Base-by-base conservation (phyloP, 257 asterid species). In the Lycium barbarum region DNA sequence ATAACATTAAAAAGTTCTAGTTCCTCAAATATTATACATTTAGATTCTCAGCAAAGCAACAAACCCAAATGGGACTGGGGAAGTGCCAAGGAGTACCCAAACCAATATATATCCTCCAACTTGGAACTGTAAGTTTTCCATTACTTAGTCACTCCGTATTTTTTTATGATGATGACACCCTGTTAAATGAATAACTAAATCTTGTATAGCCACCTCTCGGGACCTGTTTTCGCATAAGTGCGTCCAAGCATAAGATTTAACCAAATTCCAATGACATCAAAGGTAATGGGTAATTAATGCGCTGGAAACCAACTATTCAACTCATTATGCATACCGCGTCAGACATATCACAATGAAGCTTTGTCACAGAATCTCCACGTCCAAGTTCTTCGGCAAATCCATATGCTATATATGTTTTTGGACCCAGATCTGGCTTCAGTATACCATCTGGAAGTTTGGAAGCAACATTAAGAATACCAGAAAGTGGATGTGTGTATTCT, bases 401-500 rank as follows among this genome's bases (percentile, higher is more conserved):
- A 89, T 93, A 92, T 10, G 95, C 95, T 76, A 91, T 89, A 85
- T 93, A 93, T 17, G 94, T 90, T 86, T 93, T 93, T 35, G 97
- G 97, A 83, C 97, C 97, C 90, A 92, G 35, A 67, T 93, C 97
- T 47, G 97, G 97, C 90, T 92, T 92, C 87, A 90, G 76, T 84
- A 83, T 65, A 9, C 38, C 49, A 0, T 54, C 0, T 4, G 95
- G 86, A 47, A 87, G 83, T 81, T 89, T 92, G 14, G 94, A 67
- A 8, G 97, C 94, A 85, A 88, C 70, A 82, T 93, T 93, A 54
- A 92, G 90, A 62, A 88, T 47, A 78, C 97, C 95, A 59, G 89
- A 86, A 11, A 36, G 35, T 8, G 91, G 93, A 86, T 93, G 92
- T 57, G 95, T 89, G 79, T 92, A 93, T 79, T 93, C 97, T 84